A percentile compares a stretch with the other conserved stretches of the same genome.
These are phyloP conservation scores for Acacia concinna DNA, from an alignment of 331 rosid genomes.

Conservation along the genomic window DNA sequence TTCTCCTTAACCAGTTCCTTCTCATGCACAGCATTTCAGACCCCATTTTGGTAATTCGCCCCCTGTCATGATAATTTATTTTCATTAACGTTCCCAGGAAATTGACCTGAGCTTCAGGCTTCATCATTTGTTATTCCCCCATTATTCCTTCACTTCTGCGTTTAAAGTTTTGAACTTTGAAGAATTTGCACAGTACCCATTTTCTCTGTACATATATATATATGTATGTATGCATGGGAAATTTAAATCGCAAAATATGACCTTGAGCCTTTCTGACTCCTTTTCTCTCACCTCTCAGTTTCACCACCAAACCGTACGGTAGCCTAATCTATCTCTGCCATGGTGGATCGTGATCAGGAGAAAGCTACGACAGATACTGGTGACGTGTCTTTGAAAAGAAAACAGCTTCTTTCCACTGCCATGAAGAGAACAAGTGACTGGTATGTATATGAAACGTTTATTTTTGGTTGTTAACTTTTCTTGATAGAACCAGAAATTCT, in stretches of 20 bases:
- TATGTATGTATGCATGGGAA: neutral
- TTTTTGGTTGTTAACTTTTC: constrained; percentile 14
- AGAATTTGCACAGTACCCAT: neutral
- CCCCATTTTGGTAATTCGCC: constrained; percentile 51
- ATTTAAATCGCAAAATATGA: neutral
- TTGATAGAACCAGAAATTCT: constrained; percentile 16
- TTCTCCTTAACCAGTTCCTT: neutral
- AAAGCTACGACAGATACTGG: constrained; percentile 33
- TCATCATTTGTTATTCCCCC: constrained; percentile 25
- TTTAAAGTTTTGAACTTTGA: neutral
- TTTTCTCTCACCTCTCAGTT: neutral
- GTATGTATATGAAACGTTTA: constrained; percentile 39
- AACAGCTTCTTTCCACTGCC: constrained; percentile 62
- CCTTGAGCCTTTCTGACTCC: neutral
- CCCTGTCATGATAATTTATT: constrained; percentile 21
- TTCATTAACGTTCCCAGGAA: constrained; percentile 28
- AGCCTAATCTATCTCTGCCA: constrained; percentile 28
- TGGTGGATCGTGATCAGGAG: constrained; percentile 49
- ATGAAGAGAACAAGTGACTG: constrained; percentile 85
- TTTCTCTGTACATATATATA: neutral
- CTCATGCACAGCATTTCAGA: neutral
- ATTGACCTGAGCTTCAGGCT: constrained; percentile 42
- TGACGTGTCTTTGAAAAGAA: constrained; percentile 55
- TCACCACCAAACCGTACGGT: neutral
- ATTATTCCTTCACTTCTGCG: neutral